These are phyloP conservation scores for Evernia prunastri DNA, from an alignment of 495 filamentous ascomycete genomes.

Conservation along the genomic window DNA sequence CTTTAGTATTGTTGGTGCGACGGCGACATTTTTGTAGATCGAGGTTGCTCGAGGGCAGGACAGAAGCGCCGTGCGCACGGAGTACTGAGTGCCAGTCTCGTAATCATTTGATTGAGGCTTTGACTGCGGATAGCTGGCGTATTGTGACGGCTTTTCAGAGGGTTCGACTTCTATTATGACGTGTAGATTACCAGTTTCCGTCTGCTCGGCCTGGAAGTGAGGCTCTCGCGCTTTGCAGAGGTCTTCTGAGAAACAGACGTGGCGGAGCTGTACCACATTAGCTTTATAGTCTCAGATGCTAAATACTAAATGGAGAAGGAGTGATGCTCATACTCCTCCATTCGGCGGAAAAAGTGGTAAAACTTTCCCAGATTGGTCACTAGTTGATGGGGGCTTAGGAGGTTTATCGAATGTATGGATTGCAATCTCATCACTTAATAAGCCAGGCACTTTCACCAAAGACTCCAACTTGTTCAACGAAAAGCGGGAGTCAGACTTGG, in stretches of 20 bases:
- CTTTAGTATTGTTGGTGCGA: neutral
- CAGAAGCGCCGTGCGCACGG: neutral
- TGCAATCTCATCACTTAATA: neutral
- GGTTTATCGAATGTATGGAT: neutral
- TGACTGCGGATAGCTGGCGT: neutral
- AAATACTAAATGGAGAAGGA: neutral
- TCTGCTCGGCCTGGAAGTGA: conserved; percentile 2
- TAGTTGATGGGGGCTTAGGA: neutral
- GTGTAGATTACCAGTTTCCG: neutral
- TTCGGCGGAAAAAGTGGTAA: neutral
- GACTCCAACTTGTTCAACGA: neutral
- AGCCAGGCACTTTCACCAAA: neutral
- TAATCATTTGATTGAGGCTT: neutral
- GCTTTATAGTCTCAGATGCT: neutral
- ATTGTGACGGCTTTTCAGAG: neutral
- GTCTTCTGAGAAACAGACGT: neutral
- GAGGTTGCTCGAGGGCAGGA: neutral
- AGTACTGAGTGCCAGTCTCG: neutral
- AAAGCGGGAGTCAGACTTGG: neutral
- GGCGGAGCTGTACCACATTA: neutral
- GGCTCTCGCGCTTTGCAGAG: neutral
- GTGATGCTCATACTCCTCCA: neutral
- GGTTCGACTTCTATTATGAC: neutral
- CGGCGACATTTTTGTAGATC: neutral
- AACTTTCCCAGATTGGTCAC: neutral